These are phyloP conservation scores for Hanseniaspora singularis DNA, from an alignment of 805 yeast genomes.

Conservation along the genomic window DNA sequence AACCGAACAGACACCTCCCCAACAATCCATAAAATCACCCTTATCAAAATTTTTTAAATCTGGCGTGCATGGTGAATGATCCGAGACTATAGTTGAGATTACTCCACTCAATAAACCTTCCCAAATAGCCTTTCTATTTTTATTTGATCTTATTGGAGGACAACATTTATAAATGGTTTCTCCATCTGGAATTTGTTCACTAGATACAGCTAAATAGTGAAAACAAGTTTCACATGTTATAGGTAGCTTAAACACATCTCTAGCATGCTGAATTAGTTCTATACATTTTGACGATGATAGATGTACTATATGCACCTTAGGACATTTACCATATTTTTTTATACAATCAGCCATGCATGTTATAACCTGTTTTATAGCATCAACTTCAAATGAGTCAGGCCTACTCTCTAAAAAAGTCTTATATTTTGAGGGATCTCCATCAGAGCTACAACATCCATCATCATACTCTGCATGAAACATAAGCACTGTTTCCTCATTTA, in stretches of 20 bases:
- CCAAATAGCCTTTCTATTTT: conserved; percentile 67
- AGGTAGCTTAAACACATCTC: conserved; percentile 39
- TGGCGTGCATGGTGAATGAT: conserved; percentile 94
- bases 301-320: conserved; percentile 82
- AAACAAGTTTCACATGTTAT: conserved; percentile 87
- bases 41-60: conserved; percentile 66
- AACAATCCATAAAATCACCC: conserved; percentile 83
- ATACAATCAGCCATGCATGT: conserved; percentile 38
- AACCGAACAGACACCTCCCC: conserved; percentile 94
- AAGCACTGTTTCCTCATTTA: conserved; percentile 47
- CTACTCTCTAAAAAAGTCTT: conserved; percentile 68
- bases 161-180: conserved; percentile 85
- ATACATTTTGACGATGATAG: conserved; percentile 75
- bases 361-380: conserved; percentile 67
- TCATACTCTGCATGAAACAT: conserved; percentile 94
- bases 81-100: conserved; percentile 80
- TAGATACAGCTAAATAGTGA: conserved; percentile 69
- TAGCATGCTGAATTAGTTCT: conserved; percentile 60
- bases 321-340: conserved; percentile 31
- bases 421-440: conserved; percentile 52
- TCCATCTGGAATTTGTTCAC: conserved; percentile 66
- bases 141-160: conserved; percentile 78
- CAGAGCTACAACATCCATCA: conserved; percentile 25
- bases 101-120: conserved; percentile 52
- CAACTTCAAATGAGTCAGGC: conserved; percentile 78